Percentiles rank a stretch among this genome's conserved stretches.
Evolutionary conservation across 2,329 filamentous ascomycete genomes (phyloP).

Genomic region (Claviceps digitariae): DNA sequence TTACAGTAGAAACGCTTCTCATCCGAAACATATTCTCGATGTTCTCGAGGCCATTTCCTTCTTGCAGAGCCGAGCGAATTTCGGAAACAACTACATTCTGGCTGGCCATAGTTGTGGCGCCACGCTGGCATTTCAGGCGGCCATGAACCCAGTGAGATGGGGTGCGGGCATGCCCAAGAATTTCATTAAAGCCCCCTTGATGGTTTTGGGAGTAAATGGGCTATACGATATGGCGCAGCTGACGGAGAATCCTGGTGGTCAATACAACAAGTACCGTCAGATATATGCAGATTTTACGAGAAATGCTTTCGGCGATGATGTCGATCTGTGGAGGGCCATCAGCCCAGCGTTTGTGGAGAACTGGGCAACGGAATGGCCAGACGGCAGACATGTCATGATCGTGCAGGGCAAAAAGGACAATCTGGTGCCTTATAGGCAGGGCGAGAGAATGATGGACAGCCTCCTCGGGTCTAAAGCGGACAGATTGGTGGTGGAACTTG

Average conservation of each 20-base stretch:
- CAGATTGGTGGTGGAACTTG: not conserved
- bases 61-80: constrained; percentile 28
- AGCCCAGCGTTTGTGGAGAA: constrained; percentile 21
- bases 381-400: constrained; percentile 4
- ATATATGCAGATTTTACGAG: constrained; percentile 30
- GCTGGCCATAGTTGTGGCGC: constrained; percentile 45
- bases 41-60: constrained; percentile 31
- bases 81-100: constrained; percentile 33
- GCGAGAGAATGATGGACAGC: constrained; percentile 4
- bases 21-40: constrained; percentile 42
- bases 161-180: constrained; percentile 6
- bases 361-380: constrained; percentile 7
- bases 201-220: constrained; percentile 34
- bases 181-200: constrained; percentile 10
- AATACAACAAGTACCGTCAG: constrained; percentile 12
- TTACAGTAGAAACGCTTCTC: constrained; percentile 26
- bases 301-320: constrained; percentile 32
- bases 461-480: not conserved
- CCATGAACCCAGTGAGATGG: constrained; percentile 13
- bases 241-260: constrained; percentile 20
- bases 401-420: constrained; percentile 6
- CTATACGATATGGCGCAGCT: constrained; percentile 32
- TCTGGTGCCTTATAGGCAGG: constrained; percentile 6
- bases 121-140: constrained; percentile 35
- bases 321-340: constrained; percentile 23